Evolutionary conservation across 2,329 filamentous ascomycete species (phyloP).

Genomic region (Fusarium nematophilum): DNA sequence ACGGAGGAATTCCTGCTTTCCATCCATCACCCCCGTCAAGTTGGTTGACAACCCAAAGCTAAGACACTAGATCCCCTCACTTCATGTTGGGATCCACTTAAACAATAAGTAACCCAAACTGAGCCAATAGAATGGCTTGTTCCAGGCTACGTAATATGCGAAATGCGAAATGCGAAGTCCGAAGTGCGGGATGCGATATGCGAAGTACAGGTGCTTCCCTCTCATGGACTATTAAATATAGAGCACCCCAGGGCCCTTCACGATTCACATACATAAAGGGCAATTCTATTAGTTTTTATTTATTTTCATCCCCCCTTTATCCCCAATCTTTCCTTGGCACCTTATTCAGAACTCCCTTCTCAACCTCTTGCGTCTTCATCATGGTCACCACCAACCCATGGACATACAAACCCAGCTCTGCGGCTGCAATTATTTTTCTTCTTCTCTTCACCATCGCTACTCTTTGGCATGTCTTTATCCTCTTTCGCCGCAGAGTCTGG

Average conservation of each 20-base stretch:
- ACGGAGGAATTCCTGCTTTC: not conserved
- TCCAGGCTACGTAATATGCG: not conserved
- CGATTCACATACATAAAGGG: not conserved
- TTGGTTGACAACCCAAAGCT: no score
- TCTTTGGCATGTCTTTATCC: slow-evolving; percentile 1
- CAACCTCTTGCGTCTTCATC: not conserved
- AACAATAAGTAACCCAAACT: not conserved
- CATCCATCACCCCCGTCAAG: not conserved
- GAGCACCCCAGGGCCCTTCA: not conserved
- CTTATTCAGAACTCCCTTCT: no score
- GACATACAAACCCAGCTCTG: not conserved
- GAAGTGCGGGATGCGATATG: not conserved
- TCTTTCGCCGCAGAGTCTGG: slow-evolving; percentile 1
- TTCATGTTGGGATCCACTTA: not conserved
- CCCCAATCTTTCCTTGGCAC: not conserved
- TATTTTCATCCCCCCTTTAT: not conserved
- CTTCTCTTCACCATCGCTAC: not conserved
- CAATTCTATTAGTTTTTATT: not conserved
- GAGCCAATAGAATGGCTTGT: not conserved
- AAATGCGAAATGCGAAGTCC: slow-evolving; percentile 18
- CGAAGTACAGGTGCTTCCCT: no score
- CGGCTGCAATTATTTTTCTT: slow-evolving; percentile 9
- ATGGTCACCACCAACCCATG: slow-evolving; percentile 4
- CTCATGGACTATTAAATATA: no score
- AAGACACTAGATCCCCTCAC: no score